Conservation (phyloP, 2,329 filamentous ascomycete species). For the Akanthomyces muscarius region DNA sequence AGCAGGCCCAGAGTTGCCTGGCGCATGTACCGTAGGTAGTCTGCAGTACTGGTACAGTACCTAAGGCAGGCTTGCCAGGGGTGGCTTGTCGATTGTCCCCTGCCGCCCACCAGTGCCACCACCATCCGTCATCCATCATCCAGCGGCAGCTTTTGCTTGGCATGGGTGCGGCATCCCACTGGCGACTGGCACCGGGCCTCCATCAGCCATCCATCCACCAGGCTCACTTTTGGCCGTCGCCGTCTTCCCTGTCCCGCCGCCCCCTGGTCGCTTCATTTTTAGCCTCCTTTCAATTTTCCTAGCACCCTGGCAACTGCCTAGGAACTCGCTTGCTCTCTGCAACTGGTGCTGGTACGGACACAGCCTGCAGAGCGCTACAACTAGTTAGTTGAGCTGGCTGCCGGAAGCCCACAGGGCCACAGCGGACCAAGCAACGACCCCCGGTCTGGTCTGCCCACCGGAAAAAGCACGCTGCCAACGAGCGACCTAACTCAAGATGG, state of each 20-base stretch:
- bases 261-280: neutral
- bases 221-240: neutral
- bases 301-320: neutral
- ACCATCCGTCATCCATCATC: neutral
- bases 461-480: neutral
- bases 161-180: neutral
- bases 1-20: neutral
- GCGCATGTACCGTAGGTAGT: no score
- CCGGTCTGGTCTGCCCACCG: neutral
- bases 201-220: neutral
- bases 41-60: no score
- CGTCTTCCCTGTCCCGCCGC: neutral
- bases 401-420: neutral
- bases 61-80: neutral
- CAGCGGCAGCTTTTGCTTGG: neutral
- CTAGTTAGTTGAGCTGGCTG: neutral
- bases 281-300: neutral
- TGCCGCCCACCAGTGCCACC: neutral
- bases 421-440: neutral
- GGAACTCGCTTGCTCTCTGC: neutral
- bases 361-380: no score
- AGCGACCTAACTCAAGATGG: no score
- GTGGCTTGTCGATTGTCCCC: conserved; percentile 13
- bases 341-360: neutral
- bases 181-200: neutral